A percentile compares a stretch with the other conserved stretches of the same genome.
Evolutionary conservation across 352 stramenopile species (phyloP).

Genomic region (Globisporangium apiculatum): DNA sequence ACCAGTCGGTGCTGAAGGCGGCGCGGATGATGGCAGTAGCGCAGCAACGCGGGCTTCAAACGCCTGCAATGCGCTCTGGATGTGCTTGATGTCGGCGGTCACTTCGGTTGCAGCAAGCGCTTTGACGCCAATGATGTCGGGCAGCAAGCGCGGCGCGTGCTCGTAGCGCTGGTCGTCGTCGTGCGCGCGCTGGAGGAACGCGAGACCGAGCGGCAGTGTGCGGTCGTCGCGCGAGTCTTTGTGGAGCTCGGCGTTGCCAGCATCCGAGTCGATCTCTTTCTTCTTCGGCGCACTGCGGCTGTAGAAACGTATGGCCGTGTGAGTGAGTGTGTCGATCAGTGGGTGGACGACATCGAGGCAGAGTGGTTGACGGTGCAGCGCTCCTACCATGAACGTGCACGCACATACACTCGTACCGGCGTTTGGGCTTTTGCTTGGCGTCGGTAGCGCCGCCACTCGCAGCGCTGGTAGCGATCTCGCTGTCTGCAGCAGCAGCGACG

Average conservation of each 20-base stretch:
- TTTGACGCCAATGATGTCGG: slow-evolving; percentile 50
- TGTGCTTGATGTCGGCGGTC: slow-evolving; percentile 47
- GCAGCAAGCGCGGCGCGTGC: slow-evolving; percentile 37
- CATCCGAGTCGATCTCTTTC: slow-evolving; percentile 26
- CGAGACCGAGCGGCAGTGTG: slow-evolving; percentile 19
- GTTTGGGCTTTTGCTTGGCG: slow-evolving; percentile 32
- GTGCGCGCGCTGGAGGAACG: slow-evolving; percentile 25
- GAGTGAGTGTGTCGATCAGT: not conserved
- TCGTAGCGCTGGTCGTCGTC: slow-evolving; percentile 32
- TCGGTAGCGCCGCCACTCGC: slow-evolving; percentile 1
- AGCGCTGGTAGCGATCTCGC: slow-evolving; percentile 2
- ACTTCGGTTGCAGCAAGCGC: slow-evolving; percentile 40
- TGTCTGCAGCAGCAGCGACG: not conserved
- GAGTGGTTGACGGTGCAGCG: too few species aligned
- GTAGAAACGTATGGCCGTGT: not conserved
- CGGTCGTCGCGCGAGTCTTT: not conserved
- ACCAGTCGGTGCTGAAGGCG: not conserved
- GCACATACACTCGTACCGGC: slow-evolving; percentile 15
- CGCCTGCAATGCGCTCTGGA: slow-evolving; percentile 34
- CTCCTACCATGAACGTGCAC: not conserved
- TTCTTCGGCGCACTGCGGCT: slow-evolving; percentile 51
- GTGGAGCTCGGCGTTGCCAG: slow-evolving; percentile 16
- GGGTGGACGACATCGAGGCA: not conserved
- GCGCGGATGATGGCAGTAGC: slow-evolving; percentile 10
- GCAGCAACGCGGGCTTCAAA: slow-evolving; percentile 33